Evolutionary conservation across 768 basidiomycete genomes (phyloP).

Genomic region (Lactarius sp.): DNA sequence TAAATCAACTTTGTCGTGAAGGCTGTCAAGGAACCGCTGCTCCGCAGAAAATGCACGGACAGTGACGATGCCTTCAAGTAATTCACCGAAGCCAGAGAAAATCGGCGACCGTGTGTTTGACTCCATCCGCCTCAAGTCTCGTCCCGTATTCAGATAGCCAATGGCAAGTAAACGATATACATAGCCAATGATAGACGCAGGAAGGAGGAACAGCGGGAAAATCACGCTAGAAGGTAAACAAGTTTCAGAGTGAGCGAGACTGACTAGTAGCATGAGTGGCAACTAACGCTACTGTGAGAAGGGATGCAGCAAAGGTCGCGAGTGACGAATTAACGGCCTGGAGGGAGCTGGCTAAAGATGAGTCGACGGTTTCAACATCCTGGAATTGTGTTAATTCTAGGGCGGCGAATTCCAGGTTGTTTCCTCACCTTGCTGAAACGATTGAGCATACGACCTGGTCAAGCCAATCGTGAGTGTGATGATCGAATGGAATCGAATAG

Average conservation of each 20-base stretch:
- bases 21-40: constrained; percentile 63
- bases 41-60: constrained; percentile 89
- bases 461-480: constrained; percentile 1
- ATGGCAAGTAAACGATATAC: constrained; percentile 66
- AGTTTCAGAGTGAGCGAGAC: constrained; percentile 27
- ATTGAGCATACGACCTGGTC: constrained; percentile 74
- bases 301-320: constrained; percentile 70
- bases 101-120: constrained; percentile 83
- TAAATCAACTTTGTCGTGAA: constrained; percentile 68
- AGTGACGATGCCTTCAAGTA: constrained; percentile 87
- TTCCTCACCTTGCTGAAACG: constrained; percentile 62
- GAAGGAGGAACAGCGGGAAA: constrained; percentile 80
- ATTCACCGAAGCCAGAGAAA: constrained; percentile 75
- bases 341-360: constrained; percentile 58
- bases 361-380: constrained; percentile 86
- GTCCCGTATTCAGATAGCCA: constrained; percentile 73
- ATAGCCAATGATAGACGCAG: constrained; percentile 67
- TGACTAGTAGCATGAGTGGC: not conserved
- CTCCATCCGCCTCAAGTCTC: constrained; percentile 87
- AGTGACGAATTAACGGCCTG: constrained; percentile 75
- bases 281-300: constrained; percentile 64
- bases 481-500: constrained; percentile 1
- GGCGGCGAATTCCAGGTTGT: not conserved
- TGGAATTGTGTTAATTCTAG: constrained; percentile 27
- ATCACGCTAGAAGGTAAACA: constrained; percentile 42